These are phyloP conservation scores for Catharanthus roseus DNA, from an alignment of 257 asterid genomes.

Conservation along the genomic window DNA sequence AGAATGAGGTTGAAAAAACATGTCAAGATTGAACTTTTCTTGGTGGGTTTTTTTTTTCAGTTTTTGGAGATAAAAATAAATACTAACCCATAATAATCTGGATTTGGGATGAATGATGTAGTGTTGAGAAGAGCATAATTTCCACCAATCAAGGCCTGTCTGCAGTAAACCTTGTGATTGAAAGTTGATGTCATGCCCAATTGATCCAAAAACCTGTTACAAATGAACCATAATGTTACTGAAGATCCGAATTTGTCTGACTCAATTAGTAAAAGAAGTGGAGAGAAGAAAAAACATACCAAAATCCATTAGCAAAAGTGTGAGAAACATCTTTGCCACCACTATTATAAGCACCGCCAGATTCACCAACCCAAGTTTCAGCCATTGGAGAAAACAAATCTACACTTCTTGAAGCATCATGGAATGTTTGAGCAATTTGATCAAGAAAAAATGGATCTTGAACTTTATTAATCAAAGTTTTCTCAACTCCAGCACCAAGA, in stretches of 20 bases:
- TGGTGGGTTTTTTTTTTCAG: not conserved
- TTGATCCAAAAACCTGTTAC: constrained; percentile 79
- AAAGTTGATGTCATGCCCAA: constrained; percentile 75
- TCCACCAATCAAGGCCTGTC: constrained; percentile 84
- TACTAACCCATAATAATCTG: constrained; percentile 77
- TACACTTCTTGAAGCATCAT: constrained; percentile 31
- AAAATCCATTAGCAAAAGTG: constrained; percentile 70
- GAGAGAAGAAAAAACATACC: constrained; percentile 31
- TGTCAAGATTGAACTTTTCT: not conserved
- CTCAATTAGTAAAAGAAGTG: not conserved
- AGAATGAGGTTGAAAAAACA: not conserved
- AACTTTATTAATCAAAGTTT: constrained; percentile 46
- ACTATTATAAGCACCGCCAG: constrained; percentile 88
- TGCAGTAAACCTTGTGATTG: constrained; percentile 76
- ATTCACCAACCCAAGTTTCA: constrained; percentile 81
- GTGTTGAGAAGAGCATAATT: constrained; percentile 76
- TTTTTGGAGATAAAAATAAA: too few relatives aligned
- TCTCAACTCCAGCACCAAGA: constrained; percentile 72
- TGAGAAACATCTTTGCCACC: constrained; percentile 75
- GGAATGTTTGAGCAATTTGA: constrained; percentile 39
- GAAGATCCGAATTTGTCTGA: too few relatives aligned
- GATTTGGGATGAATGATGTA: constrained; percentile 63
- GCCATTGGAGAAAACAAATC: constrained; percentile 51
- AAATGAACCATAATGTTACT: too few relatives aligned
- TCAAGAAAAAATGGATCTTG: constrained; percentile 62